A percentile compares a stretch with the other conserved stretches of the same genome.
phyloP scores from a whole-genome alignment of 73 alveolate genomes.

The Tetrahymena elliotti region DNA sequence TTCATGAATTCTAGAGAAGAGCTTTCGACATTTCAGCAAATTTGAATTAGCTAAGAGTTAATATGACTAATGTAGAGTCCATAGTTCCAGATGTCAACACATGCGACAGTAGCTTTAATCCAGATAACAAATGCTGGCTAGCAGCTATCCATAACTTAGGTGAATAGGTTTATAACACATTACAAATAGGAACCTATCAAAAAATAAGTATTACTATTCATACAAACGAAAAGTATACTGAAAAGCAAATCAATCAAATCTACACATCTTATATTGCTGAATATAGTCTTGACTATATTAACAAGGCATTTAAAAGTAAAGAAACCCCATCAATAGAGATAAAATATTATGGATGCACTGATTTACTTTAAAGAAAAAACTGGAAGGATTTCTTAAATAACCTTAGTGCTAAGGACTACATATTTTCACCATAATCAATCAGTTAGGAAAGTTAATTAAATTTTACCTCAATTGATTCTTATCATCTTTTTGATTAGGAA shows the following conservation, averaged over 20 bases:
- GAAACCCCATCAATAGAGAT: not conserved
- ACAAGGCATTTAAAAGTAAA: not conserved
- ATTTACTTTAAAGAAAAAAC: not conserved
- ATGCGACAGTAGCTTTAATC: not conserved
- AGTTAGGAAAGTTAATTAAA: not conserved
- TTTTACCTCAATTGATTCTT: not conserved
- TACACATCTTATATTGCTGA: not conserved
- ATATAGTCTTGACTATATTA: not conserved
- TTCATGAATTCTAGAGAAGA: not conserved
- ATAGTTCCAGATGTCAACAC: not conserved
- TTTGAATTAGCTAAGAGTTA: not conserved
- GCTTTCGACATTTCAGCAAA: not conserved
- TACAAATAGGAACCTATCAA: not conserved
- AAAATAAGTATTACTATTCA: not conserved
- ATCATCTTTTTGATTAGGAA: not conserved
- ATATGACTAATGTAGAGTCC: not conserved
- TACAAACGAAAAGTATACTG: not conserved
- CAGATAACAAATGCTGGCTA: not conserved
- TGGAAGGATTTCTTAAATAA: not conserved
- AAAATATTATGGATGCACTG: not conserved
- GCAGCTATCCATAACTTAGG: not conserved
- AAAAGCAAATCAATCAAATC: not conserved
- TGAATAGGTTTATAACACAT: not conserved
- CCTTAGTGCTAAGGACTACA: not conserved
- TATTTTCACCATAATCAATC: not conserved